phyloP scores from a whole-genome alignment of 2,329 filamentous ascomycete species.

The Arthrocladium fulminans region DNA sequence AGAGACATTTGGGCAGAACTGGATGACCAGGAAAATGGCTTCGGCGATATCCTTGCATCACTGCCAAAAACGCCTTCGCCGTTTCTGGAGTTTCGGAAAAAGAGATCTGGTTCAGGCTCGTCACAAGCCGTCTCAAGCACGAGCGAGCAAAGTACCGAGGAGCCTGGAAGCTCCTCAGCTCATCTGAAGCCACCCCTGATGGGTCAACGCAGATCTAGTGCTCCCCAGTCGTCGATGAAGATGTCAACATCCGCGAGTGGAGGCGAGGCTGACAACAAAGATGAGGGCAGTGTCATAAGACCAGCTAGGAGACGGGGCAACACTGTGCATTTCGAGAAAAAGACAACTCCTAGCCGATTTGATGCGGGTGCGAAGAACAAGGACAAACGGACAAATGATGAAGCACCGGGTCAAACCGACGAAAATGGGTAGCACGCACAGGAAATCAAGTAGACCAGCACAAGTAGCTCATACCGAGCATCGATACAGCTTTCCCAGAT shows the following conservation, averaged over 20 bases:
- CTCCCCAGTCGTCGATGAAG: slow-evolving; percentile 6
- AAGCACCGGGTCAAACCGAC: background rate
- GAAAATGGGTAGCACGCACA: background rate
- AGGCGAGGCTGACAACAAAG: background rate
- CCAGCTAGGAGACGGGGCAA: slow-evolving; percentile 2
- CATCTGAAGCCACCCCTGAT: background rate
- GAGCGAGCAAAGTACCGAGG: slow-evolving; percentile 1
- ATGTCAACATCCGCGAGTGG: background rate
- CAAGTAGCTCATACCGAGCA: no score
- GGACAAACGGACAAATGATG: slow-evolving; percentile 24
- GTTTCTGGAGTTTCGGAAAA: slow-evolving; percentile 14
- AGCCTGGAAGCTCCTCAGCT: background rate
- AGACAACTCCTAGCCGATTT: background rate
- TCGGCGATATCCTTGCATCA: slow-evolving; percentile 30
- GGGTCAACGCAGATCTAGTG: background rate
- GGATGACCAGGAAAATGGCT: slow-evolving; percentile 56
- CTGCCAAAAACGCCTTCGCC: slow-evolving; percentile 17
- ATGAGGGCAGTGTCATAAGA: background rate
- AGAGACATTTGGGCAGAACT: slow-evolving; percentile 83
- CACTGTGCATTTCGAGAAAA: slow-evolving; percentile 6
- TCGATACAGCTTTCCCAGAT: no score
- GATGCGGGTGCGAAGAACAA: background rate
- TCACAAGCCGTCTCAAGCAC: slow-evolving; percentile 16
- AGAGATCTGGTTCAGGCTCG: slow-evolving; percentile 15
- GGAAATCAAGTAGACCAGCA: background rate